These are phyloP conservation scores for Apiospora saccharicola DNA, from an alignment of 2,329 filamentous ascomycete genomes.

Conservation along the genomic window DNA sequence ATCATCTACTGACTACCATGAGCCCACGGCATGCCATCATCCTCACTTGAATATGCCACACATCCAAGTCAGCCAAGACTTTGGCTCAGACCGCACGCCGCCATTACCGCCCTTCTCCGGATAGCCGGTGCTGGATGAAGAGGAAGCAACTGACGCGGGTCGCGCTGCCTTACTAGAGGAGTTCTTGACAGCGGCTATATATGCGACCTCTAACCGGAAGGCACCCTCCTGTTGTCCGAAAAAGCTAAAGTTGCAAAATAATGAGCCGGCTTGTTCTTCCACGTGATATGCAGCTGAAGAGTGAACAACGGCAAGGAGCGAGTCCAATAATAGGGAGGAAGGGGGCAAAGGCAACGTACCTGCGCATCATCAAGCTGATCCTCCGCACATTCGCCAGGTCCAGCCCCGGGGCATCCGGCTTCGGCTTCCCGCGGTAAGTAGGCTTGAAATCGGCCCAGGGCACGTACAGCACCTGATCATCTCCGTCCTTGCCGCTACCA, in stretches of 20 bases:
- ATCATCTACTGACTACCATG: background rate
- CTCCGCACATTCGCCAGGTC: constrained; percentile 68
- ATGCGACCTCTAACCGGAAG: constrained; percentile 65
- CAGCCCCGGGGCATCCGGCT: constrained; percentile 65
- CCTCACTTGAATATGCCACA: background rate
- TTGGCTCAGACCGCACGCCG: background rate
- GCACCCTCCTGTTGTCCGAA: constrained; percentile 77
- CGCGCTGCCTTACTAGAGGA: background rate
- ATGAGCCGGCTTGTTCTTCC: constrained; percentile 34
- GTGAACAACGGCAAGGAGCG: background rate
- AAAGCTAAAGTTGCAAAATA: constrained; percentile 59
- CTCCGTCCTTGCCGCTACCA: constrained; percentile 36
- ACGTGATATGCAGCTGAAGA: background rate
- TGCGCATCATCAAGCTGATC: constrained; percentile 82
- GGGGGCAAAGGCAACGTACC: constrained; percentile 57
- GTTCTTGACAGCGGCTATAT: constrained; percentile 55
- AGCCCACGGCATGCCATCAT: background rate
- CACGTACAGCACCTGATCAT: constrained; percentile 56
- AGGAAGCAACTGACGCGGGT: background rate
- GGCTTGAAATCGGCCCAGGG: constrained; percentile 71
- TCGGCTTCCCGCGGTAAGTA: constrained; percentile 75
- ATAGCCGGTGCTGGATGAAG: background rate
- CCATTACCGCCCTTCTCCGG: background rate
- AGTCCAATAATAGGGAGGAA: no score
- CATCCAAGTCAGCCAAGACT: constrained; percentile 9